Evolutionary conservation across 2,329 filamentous ascomycete species (phyloP).

Genomic region (Dactylonectria estremocensis): DNA sequence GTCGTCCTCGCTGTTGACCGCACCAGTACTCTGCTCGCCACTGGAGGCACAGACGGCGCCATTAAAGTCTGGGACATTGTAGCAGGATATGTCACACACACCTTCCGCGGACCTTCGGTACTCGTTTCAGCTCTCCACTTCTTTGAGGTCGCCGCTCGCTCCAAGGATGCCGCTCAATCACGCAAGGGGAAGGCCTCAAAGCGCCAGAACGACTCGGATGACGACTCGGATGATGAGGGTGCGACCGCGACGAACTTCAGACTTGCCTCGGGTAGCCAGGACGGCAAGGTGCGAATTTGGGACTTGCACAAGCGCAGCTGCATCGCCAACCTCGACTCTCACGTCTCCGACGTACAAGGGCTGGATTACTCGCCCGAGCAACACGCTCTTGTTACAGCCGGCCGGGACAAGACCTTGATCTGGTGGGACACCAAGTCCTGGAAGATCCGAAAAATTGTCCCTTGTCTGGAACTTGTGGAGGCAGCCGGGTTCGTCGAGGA

Average conservation of each 20-base stretch:
- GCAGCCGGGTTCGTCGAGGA: constrained; percentile 83
- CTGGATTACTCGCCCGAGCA: constrained; percentile 85
- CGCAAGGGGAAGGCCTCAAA: constrained; percentile 53
- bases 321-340: constrained; percentile 86
- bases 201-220: constrained; percentile 54
- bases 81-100: constrained; percentile 93
- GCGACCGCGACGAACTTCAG: constrained; percentile 74
- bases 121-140: constrained; percentile 93
- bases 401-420: constrained; percentile 94
- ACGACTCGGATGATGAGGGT: constrained; percentile 57
- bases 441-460: constrained; percentile 85
- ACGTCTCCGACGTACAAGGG: constrained; percentile 93
- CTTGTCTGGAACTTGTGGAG: constrained; percentile 89
- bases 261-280: constrained; percentile 92
- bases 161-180: constrained; percentile 45
- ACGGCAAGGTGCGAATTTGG: constrained; percentile 93
- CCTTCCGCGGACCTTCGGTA: constrained; percentile 92
- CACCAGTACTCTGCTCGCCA: constrained; percentile 91
- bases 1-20: constrained; percentile 88
- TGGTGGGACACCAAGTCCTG: constrained; percentile 91
- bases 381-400: constrained; percentile 84
- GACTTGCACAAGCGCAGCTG: constrained; percentile 88
- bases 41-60: constrained; percentile 91
- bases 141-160: constrained; percentile 78
- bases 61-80: constrained; percentile 98